Conservation (phyloP, 148 eudicot species). For the Nyssa sinensis region DNA sequence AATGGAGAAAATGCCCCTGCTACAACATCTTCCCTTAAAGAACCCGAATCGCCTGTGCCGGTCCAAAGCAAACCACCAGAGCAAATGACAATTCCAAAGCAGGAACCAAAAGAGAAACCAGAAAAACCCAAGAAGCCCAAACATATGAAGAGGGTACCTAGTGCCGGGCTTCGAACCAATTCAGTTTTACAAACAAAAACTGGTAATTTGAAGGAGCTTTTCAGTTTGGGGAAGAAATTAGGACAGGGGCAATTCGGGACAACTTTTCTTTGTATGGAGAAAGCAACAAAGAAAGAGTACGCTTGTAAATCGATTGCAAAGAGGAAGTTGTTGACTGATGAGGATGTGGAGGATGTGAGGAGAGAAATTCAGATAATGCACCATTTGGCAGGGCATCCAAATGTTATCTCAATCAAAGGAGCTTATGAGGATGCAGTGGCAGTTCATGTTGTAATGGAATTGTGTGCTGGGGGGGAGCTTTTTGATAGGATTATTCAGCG, state of each 20-base stretch:
- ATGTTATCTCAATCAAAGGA: constrained; percentile 47
- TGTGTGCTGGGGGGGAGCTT: too few species aligned
- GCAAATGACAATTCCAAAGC: constrained; percentile 46
- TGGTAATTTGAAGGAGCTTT: constrained; percentile 55
- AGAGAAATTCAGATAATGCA: constrained; percentile 73
- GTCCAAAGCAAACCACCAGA: constrained; percentile 60
- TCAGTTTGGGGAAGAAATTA: constrained; percentile 51
- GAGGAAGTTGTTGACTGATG: constrained; percentile 49
- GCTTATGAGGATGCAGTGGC: constrained; percentile 59
- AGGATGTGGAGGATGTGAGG: constrained; percentile 66
- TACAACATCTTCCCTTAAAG: too few species aligned
- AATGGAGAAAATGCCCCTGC: too few species aligned
- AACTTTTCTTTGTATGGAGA: constrained; percentile 52
- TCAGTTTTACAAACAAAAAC: constrained; percentile 49
- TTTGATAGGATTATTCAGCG: too few species aligned
- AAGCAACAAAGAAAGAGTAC: constrained; percentile 41
- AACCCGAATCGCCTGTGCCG: constrained; percentile 29
- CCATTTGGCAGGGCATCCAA: constrained; percentile 56
- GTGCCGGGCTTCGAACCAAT: constrained; percentile 53
- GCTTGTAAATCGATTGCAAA: constrained; percentile 64
- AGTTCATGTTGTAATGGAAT: too few species aligned
- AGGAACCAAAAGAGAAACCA: constrained; percentile 36
- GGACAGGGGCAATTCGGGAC: constrained; percentile 70
- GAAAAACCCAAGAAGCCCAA: constrained; percentile 45
- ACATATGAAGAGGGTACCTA: constrained; percentile 45